Percentiles rank a stretch among this genome's conserved stretches.
Conservation (phyloP, 2,329 filamentous ascomycete species). For the Aaosphaeria arxii region DNA sequence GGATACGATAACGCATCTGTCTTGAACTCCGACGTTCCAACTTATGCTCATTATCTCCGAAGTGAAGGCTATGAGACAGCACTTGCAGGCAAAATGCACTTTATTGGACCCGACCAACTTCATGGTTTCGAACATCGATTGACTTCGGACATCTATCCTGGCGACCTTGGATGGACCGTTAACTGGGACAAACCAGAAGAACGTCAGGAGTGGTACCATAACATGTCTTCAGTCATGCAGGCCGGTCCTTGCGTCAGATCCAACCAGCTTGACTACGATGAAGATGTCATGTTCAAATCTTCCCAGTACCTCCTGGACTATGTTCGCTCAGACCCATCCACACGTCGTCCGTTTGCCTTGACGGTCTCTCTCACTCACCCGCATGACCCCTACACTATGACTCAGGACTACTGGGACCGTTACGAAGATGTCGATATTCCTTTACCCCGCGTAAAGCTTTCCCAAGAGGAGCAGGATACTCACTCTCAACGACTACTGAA, state of each 20-base stretch:
- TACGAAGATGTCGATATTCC: constrained; percentile 88
- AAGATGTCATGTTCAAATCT: constrained; percentile 91
- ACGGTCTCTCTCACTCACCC: constrained; percentile 93
- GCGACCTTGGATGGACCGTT: constrained; percentile 90
- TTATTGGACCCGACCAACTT: constrained; percentile 83
- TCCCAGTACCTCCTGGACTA: constrained; percentile 89
- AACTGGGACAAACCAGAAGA: constrained; percentile 89
- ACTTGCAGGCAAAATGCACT: constrained; percentile 95
- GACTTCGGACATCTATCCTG: constrained; percentile 94
- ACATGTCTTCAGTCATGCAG: constrained; percentile 88
- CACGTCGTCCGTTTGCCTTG: constrained; percentile 74
- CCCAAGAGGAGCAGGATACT: constrained; percentile 77
- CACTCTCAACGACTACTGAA: constrained; percentile 85
- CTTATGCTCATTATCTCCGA: constrained; percentile 89
- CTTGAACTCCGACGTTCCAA: constrained; percentile 79
- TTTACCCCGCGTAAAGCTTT: constrained; percentile 73
- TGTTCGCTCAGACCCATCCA: constrained; percentile 71
- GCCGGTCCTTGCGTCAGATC: constrained; percentile 84
- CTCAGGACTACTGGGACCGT: constrained; percentile 87
- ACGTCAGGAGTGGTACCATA: constrained; percentile 89
- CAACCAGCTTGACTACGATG: constrained; percentile 94
- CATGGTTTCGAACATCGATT: constrained; percentile 84
- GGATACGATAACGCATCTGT: constrained; percentile 90
- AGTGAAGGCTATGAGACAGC: constrained; percentile 84
- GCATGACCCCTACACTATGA: constrained; percentile 93